A percentile compares a stretch with the other conserved stretches of the same genome.
phyloP scores from a whole-genome alignment of 2,329 filamentous ascomycete species.

The Penicillium sp. region DNA sequence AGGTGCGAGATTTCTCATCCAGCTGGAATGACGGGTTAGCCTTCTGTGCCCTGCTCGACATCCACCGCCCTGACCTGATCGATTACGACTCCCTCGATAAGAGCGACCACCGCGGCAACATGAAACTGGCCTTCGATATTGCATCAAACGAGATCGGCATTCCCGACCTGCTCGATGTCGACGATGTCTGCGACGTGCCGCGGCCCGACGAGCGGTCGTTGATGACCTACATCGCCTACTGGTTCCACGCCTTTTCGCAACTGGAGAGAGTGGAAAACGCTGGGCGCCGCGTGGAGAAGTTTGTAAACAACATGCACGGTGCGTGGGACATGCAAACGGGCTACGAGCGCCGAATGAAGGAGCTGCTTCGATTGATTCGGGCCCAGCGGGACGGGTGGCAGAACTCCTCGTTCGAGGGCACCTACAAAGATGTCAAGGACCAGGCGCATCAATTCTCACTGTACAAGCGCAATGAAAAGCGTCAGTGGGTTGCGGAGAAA shows the following conservation, averaged over 20 bases:
- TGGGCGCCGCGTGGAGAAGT: constrained; percentile 93
- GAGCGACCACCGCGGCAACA: constrained; percentile 89
- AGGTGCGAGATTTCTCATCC: constrained; percentile 87
- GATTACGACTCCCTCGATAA: constrained; percentile 96
- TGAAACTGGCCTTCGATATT: constrained; percentile 97
- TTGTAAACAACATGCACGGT: constrained; percentile 97
- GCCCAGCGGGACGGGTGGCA: constrained; percentile 75
- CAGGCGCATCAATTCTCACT: constrained; percentile 76
- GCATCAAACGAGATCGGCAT: constrained; percentile 96
- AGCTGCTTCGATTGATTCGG: constrained; percentile 70
- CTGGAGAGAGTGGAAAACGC: constrained; percentile 99
- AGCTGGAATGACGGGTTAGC: constrained; percentile 98
- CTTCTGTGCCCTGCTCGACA: constrained; percentile 93
- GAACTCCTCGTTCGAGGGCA: constrained; percentile 78
- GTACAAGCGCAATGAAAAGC: constrained; percentile 90
- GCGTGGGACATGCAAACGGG: constrained; percentile 99
- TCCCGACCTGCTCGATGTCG: constrained; percentile 89
- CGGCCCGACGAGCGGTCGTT: constrained; percentile 94
- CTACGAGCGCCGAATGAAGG: constrained; percentile 87
- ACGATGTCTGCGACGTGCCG: constrained; percentile 94
- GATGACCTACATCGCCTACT: constrained; percentile 99
- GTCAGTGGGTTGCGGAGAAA: constrained; percentile 96
- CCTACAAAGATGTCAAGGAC: constrained; percentile 85
- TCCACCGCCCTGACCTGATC: constrained; percentile 93
- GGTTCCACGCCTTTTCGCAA: constrained; percentile 99